Base-by-base conservation (phyloP, 2,329 filamentous ascomycete species). In the Davidsoniella australis region DNA sequence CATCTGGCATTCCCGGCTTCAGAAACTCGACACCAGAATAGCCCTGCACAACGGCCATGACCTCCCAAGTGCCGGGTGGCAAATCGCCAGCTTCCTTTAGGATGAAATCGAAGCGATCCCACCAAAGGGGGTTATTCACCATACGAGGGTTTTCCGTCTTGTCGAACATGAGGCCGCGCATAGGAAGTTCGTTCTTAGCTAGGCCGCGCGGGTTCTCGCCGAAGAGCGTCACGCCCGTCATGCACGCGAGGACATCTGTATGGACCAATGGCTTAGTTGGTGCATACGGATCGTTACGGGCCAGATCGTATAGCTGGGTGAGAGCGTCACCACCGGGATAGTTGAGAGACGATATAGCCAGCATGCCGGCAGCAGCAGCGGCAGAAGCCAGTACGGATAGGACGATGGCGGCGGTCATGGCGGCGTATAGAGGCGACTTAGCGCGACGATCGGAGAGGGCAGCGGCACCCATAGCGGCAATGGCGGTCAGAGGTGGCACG, bases 241-340 rank as follows among this genome's bases (percentile, higher is more conserved):
- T 82, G 66, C 79, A 82, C 45, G 75, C 73, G 9, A 78, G 65
- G 10, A 81, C 75, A 57, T 82, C 79, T 43, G 78, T 75, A 57
- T 83, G 79, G 14, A 50, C 51, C 2, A 45, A 44, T 3, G 48
- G 40, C 40, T 79, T 68, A 38, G 58, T 57, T 16, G 56, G 50
- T 6, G 58, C 26, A 7, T 55, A 53, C 37, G 59, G 53, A 16
- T 53, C 51, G 17, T 50, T 40, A 43, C 55, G 54, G 16, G 70
- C 62, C 10, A 66, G 57, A 4, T 52, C 50, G 52, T 72, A 68
- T 38, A 82, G 65, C 41, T 71, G 67, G 7, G 63, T 56, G 18
- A 96, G 69, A 2, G 88, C 91, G 52, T 84, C 76, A 18, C 85
- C 91, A 44, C 91, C 91, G 1, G 91, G 91, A 60, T 98, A 98